A percentile compares a stretch with the other conserved stretches of the same genome.
Conservation (phyloP, 768 basidiomycete genomes). For the Tephrocybe sp. region DNA sequence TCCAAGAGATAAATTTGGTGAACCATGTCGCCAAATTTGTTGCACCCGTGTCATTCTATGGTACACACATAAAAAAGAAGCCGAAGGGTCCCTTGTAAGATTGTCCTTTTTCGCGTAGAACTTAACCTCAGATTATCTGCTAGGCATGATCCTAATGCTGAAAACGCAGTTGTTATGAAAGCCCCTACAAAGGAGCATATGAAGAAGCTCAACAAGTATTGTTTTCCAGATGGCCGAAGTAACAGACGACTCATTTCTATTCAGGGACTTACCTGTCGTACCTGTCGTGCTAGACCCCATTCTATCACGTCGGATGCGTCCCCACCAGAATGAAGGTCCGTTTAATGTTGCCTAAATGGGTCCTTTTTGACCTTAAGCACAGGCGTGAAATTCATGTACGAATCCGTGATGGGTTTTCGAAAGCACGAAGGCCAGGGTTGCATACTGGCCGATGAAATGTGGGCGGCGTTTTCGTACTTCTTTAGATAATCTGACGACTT, state of each 20-base stretch:
- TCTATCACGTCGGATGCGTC: slow-evolving; percentile 71
- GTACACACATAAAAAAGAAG: slow-evolving; percentile 35
- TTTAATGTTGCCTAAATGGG: neutral
- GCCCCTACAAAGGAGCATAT: slow-evolving; percentile 68
- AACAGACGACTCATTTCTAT: slow-evolving; percentile 4
- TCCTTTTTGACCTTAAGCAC: neutral
- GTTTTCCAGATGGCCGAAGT: neutral
- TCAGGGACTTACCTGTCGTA: slow-evolving; percentile 62
- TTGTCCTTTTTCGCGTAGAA: neutral
- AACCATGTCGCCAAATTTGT: slow-evolving; percentile 34
- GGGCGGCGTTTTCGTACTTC: slow-evolving; percentile 2
- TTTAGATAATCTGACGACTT: slow-evolving; percentile 8
- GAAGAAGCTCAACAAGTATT: slow-evolving; percentile 73
- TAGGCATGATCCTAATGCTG: slow-evolving; percentile 77
- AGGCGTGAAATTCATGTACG: slow-evolving; percentile 91
- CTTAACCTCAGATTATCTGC: neutral
- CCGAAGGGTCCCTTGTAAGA: slow-evolving; percentile 47
- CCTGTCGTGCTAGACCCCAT: slow-evolving; percentile 91
- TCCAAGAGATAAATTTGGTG: slow-evolving; percentile 6
- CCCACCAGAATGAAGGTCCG: slow-evolving; percentile 87
- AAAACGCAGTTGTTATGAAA: slow-evolving; percentile 87
- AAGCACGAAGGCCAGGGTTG: slow-evolving; percentile 92
- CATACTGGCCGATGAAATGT: slow-evolving; percentile 98
- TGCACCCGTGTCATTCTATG: slow-evolving; percentile 65
- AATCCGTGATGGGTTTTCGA: slow-evolving; percentile 92